These are phyloP conservation scores for Talaromyces sp. DNA, from an alignment of 2,329 filamentous ascomycete genomes.

Conservation along the genomic window DNA sequence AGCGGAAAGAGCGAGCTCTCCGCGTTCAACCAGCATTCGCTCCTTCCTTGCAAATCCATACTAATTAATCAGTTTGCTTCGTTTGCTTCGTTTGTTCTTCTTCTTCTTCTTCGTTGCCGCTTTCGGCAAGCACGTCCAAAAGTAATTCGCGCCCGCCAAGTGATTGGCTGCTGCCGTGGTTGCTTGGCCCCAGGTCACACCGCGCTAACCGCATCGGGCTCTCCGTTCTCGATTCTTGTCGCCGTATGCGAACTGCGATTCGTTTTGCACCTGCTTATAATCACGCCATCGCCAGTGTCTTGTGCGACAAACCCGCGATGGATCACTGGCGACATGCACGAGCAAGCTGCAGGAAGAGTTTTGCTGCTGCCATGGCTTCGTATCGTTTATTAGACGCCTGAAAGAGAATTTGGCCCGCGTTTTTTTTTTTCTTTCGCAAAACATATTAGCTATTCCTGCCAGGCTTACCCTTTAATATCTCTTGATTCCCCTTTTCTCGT, in stretches of 20 bases:
- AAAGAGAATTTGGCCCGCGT: neutral
- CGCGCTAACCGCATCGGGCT: neutral
- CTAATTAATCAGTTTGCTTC: neutral
- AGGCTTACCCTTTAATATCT: neutral
- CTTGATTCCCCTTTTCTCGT: neutral
- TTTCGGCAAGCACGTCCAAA: neutral
- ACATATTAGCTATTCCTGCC: neutral
- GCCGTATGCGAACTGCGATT: neutral
- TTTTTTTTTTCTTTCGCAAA: neutral
- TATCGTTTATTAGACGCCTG: neutral
- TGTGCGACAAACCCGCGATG: neutral
- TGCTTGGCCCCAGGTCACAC: neutral
- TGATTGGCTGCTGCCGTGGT: neutral
- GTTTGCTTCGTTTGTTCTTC: neutral
- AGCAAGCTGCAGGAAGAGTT: neutral
- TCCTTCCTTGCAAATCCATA: neutral
- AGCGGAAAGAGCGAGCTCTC: too few relatives aligned
- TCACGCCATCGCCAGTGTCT: conserved; percentile 8
- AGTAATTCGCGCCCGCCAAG: neutral
- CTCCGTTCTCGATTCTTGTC: neutral
- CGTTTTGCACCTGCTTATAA: neutral
- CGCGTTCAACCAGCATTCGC: neutral
- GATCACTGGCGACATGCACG: neutral
- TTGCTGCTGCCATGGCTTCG: neutral
- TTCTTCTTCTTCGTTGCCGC: neutral